Percentiles rank a stretch among this genome's conserved stretches.
phyloP scores from a whole-genome alignment of 371 early-diverging fungal genomes.

The Capniomyces stellatus region DNA sequence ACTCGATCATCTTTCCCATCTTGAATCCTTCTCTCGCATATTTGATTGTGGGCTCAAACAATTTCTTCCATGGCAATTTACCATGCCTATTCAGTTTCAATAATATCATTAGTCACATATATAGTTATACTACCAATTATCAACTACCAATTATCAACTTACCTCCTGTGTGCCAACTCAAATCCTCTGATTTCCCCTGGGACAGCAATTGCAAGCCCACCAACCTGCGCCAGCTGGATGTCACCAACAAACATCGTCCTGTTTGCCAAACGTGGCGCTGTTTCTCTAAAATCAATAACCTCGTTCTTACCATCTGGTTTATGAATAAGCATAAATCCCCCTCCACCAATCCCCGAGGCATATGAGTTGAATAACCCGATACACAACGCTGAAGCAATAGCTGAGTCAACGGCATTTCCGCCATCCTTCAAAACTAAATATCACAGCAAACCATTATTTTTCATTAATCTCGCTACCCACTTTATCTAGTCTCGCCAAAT shows the following conservation, averaged over 20 bases:
- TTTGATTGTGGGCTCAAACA: constrained; percentile 67
- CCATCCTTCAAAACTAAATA: constrained; percentile 76
- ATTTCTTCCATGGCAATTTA: constrained; percentile 60
- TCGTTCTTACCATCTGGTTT: constrained; percentile 27
- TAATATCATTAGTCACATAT: no score
- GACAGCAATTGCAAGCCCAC: constrained; percentile 72
- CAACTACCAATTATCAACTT: no score
- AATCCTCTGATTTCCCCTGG: constrained; percentile 89
- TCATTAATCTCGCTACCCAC: no score
- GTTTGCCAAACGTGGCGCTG: constrained; percentile 58
- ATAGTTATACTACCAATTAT: no score
- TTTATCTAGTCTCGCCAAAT: no score
- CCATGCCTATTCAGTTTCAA: no score
- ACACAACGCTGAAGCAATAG: constrained; percentile 82
- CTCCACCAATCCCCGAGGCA: constrained; percentile 94
- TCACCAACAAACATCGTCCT: constrained; percentile 52
- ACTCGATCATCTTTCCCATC: not conserved
- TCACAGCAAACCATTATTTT: no score
- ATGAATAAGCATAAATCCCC: constrained; percentile 95
- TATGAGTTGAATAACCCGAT: constrained; percentile 88
- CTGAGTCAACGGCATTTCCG: constrained; percentile 94
- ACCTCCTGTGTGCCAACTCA: constrained; percentile 51
- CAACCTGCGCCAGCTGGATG: constrained; percentile 41
- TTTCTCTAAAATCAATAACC: constrained; percentile 72
- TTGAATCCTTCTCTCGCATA: constrained; percentile 57